Evolutionary conservation across 371 early-diverging fungal species (phyloP), one percentile per base, ranked within the genome.

Genomic region (Actinomortierella ambigua): DNA sequence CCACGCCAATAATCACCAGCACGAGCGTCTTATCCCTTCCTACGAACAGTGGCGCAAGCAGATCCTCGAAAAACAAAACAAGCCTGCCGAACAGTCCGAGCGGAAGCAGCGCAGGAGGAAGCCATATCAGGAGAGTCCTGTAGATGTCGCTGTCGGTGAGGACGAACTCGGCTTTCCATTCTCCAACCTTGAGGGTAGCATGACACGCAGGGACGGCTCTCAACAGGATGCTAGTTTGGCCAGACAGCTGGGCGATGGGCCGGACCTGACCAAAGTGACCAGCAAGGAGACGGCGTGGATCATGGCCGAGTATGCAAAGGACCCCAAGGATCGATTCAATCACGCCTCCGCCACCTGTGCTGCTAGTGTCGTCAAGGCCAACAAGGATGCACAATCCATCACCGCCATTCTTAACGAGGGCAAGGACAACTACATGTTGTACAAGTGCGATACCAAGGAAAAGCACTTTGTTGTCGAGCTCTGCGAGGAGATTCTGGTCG

Each of bases 341-440:
- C 95, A 93, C 69, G 98, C 96, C 1, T 95, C 95, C 0, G 86
- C 86, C 14, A 95, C 95, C 65, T 99, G 99, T 80, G 98, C 95
- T 1, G 97, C 98, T 3, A 87, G 90, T 24, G 90, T 97, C 3
- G 80, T 94, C 26, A 82, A 85, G 15, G 82, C 92, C 8, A 98
- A 96, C 78, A 87, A 85, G 29, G 95, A 90, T 51, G 93, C 96
- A 8, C 90, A 90, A 41, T 88, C 90, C 14, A 81, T 93, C 15
- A 88, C 87, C 3, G 81, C 94, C 0, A 95, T 99, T 47, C 77
- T 99, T 23, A 87, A 87, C 63, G 90, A 94, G 49, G 90, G 86
- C 76, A 96, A 95, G 61, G 98, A 98, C 78, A 78, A 87, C 57
- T 99, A 99, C 78, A 89, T 99, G 92, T 82, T 97, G 24, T 96